These are phyloP conservation scores for Poa pratensis DNA, from an alignment of 176 grass and related monocot species.

Conservation along the genomic window DNA sequence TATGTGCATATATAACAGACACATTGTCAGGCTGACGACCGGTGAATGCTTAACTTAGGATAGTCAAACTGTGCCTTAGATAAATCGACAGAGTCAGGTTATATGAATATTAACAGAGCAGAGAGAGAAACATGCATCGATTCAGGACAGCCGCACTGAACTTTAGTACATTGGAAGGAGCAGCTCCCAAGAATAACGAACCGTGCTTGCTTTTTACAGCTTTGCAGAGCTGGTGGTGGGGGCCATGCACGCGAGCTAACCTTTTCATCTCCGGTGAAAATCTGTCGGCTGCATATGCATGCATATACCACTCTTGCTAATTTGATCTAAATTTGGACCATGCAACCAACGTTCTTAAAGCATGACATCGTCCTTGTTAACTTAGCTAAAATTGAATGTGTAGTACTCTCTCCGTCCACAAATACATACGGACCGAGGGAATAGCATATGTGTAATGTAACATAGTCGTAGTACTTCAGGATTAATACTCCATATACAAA, in stretches of 20 bases:
- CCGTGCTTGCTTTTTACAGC: slow-evolving; percentile 49
- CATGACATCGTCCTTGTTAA: neutral
- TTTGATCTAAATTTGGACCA: neutral
- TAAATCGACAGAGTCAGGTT: no score
- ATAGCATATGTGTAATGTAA: neutral
- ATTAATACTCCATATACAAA: neutral
- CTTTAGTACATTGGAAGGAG: slow-evolving; percentile 13
- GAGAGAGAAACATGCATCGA: neutral
- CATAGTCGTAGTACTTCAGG: neutral
- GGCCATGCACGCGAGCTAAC: slow-evolving; percentile 15
- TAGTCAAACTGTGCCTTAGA: neutral
- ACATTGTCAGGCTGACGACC: neutral
- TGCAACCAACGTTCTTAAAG: neutral
- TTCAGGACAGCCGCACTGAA: neutral
- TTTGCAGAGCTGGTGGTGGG: slow-evolving; percentile 40
- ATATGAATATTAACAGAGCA: neutral
- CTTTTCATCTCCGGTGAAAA: slow-evolving; percentile 53
- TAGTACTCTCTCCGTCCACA: no score
- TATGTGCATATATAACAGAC: no score
- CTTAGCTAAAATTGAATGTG: no score
- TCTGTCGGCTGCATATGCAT: slow-evolving; percentile 38
- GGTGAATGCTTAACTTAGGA: neutral
- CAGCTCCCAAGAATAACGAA: slow-evolving; percentile 61
- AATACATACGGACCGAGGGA: no score
- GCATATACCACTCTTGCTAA: neutral